Evolutionary conservation across 495 filamentous ascomycete genomes (phyloP).

Genomic region (Annulohypoxylon stygium): DNA sequence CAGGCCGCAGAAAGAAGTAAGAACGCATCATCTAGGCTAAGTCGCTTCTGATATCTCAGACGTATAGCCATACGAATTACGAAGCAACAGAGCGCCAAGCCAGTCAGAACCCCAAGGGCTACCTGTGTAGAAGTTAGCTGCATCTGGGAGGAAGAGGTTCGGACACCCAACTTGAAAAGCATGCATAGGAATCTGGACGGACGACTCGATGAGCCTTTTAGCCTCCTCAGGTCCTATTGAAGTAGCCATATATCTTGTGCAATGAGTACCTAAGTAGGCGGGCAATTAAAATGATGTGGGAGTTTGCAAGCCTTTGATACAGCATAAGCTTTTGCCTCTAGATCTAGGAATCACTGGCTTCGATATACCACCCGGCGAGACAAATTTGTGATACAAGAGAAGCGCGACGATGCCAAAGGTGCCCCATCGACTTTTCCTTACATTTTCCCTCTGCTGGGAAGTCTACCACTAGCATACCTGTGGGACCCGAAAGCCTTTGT

Average conservation of each 20-base stretch:
- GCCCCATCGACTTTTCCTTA: constrained; percentile 41
- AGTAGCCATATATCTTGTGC: not conserved
- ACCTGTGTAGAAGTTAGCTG: not conserved
- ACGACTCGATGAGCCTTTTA: not conserved
- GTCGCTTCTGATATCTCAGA: not conserved
- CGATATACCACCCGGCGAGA: constrained; percentile 14
- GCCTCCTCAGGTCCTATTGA: not conserved
- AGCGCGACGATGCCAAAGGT: constrained; percentile 25
- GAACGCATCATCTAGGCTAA: not conserved
- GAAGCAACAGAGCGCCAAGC: not conserved
- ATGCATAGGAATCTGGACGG: not conserved
- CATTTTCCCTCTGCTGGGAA: constrained; percentile 43
- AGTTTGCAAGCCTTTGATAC: not conserved
- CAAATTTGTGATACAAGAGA: not conserved
- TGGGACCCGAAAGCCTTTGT: constrained; percentile 46
- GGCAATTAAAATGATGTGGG: not conserved
- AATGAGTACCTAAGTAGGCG: too few species aligned
- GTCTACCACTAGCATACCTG: constrained; percentile 40
- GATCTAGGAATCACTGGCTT: constrained; percentile 15
- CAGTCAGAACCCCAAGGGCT: not conserved
- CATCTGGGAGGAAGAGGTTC: not conserved
- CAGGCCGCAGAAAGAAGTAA: not conserved
- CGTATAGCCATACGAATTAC: not conserved
- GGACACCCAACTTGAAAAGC: not conserved
- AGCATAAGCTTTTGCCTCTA: too few species aligned